Conservation (phyloP, 1,139 yeast species). For the Geotrichum australiense region DNA sequence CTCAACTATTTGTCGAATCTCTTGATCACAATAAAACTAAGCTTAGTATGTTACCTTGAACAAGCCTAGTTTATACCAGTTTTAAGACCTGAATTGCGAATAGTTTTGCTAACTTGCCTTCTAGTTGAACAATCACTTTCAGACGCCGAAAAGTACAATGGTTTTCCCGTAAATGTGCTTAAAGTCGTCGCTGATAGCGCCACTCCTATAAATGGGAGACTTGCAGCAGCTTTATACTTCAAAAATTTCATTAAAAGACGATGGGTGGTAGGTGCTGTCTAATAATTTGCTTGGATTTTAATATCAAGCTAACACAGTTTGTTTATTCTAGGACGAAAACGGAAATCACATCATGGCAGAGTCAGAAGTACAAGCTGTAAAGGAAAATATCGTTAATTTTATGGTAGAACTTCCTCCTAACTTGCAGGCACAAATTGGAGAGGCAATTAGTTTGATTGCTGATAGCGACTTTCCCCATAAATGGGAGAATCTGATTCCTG, state of each 20-base stretch:
- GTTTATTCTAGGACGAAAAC: conserved; percentile 64
- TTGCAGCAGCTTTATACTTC: conserved; percentile 87
- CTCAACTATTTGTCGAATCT: conserved; percentile 18
- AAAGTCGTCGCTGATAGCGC: conserved; percentile 67
- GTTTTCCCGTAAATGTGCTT: conserved; percentile 68
- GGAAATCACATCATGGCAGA: conserved; percentile 63
- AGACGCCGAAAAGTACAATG: conserved; percentile 55
- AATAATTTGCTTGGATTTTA: background rate
- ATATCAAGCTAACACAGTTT: background rate
- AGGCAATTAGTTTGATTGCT: conserved; percentile 85
- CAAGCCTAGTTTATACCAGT: too few relatives aligned
- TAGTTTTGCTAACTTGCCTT: conserved; percentile 1
- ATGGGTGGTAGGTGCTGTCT: conserved; percentile 59
- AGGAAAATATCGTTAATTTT: conserved; percentile 66
- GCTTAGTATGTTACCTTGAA: conserved; percentile 18
- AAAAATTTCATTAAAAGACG: conserved; percentile 77
- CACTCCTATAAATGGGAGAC: conserved; percentile 51
- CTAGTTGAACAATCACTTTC: conserved; percentile 42
- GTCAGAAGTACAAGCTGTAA: conserved; percentile 61
- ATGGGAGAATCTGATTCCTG: conserved; percentile 78
- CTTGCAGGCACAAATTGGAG: conserved; percentile 87
- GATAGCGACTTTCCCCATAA: conserved; percentile 91
- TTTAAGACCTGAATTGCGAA: too few relatives aligned
- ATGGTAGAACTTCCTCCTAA: conserved; percentile 75
- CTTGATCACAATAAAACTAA: conserved; percentile 19